phyloP scores from a whole-genome alignment of 2,329 filamentous ascomycete genomes.

The Paradendryphiella salina region DNA sequence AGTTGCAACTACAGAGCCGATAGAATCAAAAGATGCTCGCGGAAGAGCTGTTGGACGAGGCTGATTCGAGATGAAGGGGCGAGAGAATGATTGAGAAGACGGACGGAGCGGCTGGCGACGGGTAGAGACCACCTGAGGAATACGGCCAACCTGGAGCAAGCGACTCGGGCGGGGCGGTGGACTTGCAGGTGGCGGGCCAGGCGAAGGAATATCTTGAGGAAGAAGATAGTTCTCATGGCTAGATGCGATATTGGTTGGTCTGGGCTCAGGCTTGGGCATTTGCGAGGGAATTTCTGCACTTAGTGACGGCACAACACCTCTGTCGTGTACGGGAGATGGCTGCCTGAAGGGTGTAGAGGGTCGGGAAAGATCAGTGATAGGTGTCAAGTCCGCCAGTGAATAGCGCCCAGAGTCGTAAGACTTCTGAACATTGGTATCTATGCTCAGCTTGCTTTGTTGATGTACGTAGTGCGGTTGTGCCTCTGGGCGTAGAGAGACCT shows the following conservation, averaged over 20 bases:
- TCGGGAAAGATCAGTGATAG: conserved; percentile 42
- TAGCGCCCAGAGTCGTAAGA: conserved; percentile 15
- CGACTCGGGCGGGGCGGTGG: conserved; percentile 60
- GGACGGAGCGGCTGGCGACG: conserved; percentile 64
- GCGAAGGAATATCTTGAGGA: conserved; percentile 28
- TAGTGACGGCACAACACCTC: conserved; percentile 6
- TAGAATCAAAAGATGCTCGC: conserved; percentile 41
- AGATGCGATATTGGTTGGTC: background rate
- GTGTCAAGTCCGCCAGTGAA: conserved; percentile 36
- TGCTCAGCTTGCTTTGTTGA: conserved; percentile 20
- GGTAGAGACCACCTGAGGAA: conserved; percentile 76
- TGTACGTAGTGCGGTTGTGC: conserved; percentile 17
- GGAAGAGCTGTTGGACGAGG: conserved; percentile 43
- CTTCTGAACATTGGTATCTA: conserved; percentile 28
- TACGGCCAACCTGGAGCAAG: conserved; percentile 79
- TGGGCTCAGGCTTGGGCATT: background rate
- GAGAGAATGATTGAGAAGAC: conserved; percentile 79
- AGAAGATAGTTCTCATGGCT: conserved; percentile 8
- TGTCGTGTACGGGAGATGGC: conserved; percentile 17
- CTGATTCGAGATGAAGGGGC: conserved; percentile 66
- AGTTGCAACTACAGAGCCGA: conserved; percentile 33
- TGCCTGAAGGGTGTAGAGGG: conserved; percentile 34
- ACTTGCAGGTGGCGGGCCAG: conserved; percentile 28
- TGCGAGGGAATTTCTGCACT: background rate
- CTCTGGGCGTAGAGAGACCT: conserved; percentile 39